Evolutionary conservation across 805 yeast genomes (phyloP), one percentile per base, ranked within the genome.

Genomic region (Metschnikowia lochheadii): DNA sequence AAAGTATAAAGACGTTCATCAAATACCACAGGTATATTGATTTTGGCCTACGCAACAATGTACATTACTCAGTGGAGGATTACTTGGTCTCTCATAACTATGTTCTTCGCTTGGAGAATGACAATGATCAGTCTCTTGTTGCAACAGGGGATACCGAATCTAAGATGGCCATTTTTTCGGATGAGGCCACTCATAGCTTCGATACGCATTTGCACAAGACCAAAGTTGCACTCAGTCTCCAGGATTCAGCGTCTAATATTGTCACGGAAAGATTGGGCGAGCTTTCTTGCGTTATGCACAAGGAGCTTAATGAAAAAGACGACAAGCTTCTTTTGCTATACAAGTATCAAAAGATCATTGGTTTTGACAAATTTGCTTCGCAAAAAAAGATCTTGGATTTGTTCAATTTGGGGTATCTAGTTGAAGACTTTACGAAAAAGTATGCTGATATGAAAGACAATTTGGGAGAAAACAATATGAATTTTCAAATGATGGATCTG

Each of bases 251-350:
- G 3, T 60, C 74, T 11, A 67, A 68, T 46, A 31, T 60, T 36
- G 60, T 73, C 18, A 70, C 74, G 2, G 77, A 72, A 48, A 70
- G 68, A 53, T 58, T 73, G 44, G 62, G 73, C 2, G 73, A 72
- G 48, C 61, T 73, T 48, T 68, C 73, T 5, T 72, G 62, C 52
- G 54, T 67, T 15, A 64, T 73, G 20, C 75, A 70, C 49, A 66
- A 63, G 49, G 77, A 73, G 52, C 64, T 73, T 49, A 63, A 61
- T 40, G 69, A 65, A 43, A 64, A 64, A 40, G 77, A 73, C 48
- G 74, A 69, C 21, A 59, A 57, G 33, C 58, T 73, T 6, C 52
- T 65, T 23, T 52, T 59, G 5, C 57, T 65, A 38, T 62, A 65
- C 48, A 68, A 63, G 51, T 54, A 64, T 32, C 49, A 66, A 31